These are phyloP conservation scores for Xylariaceae sp. DNA, from an alignment of 2,329 filamentous ascomycete genomes.

Conservation along the genomic window DNA sequence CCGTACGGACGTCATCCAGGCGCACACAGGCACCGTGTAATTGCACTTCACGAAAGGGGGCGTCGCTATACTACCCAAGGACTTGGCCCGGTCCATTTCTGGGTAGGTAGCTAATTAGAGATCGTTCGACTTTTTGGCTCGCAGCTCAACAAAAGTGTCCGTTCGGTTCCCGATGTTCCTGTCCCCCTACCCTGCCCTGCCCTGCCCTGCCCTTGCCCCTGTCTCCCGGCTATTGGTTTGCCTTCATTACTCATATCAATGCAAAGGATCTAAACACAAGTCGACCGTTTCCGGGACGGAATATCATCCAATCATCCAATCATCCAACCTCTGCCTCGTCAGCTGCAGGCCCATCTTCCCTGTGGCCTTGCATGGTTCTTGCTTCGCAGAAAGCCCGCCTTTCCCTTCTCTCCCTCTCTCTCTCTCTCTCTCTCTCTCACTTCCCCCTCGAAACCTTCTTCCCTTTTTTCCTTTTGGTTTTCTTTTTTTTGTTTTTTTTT, in stretches of 20 bases:
- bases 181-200: background rate
- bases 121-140: background rate
- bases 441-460: background rate
- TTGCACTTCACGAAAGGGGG: background rate
- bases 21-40: background rate
- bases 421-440: too few species aligned
- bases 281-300: constrained; percentile 7
- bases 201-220: background rate
- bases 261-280: constrained; percentile 5
- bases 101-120: too few species aligned
- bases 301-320: background rate
- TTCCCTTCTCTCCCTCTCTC: background rate
- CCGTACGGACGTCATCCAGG: background rate
- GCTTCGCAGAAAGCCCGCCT: constrained; percentile 5
- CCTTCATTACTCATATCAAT: background rate
- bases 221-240: too few species aligned
- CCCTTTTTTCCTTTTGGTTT: background rate
- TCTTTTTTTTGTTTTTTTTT: too few species aligned
- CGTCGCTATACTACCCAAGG: background rate
- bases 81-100: too few species aligned
- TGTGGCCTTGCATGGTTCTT: constrained; percentile 6
- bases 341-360: constrained; percentile 6
- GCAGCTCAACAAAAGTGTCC: background rate
- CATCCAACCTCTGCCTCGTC: constrained; percentile 2
- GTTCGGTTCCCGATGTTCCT: background rate